Conservation (phyloP, 2,329 filamentous ascomycete genomes). For the Verticillium longisporum region DNA sequence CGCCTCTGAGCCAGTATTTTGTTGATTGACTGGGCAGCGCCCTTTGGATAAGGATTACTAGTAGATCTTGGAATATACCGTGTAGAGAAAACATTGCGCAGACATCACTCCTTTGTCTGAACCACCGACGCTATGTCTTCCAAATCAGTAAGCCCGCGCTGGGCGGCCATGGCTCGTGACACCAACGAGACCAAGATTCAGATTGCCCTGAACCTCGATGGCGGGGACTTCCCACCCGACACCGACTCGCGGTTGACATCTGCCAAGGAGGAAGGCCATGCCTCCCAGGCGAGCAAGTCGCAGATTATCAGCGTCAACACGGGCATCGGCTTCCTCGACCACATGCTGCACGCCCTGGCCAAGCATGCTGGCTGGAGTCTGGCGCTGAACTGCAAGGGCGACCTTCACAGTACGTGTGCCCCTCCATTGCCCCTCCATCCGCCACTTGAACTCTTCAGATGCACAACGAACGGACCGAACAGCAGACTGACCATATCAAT, state of each 20-base stretch:
- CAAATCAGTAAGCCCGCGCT: slow-evolving; percentile 40
- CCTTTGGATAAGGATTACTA: not conserved
- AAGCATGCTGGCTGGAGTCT: slow-evolving; percentile 96
- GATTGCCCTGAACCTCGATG: slow-evolving; percentile 87
- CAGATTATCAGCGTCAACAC: slow-evolving; percentile 86
- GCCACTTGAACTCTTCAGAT: not conserved
- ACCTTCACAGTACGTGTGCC: slow-evolving; percentile 70
- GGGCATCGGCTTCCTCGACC: slow-evolving; percentile 95
- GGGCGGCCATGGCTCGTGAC: slow-evolving; percentile 73
- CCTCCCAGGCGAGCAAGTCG: slow-evolving; percentile 73
- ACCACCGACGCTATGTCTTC: slow-evolving; percentile 5
- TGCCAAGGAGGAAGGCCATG: slow-evolving; percentile 56
- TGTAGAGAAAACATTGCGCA: not conserved
- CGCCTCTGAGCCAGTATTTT: not conserved
- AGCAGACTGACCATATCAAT: not conserved
- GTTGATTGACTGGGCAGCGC: not conserved
- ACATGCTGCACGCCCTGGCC: slow-evolving; percentile 95
- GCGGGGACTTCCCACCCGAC: slow-evolving; percentile 66
- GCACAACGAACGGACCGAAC: not conserved
- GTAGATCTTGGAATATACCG: not conserved
- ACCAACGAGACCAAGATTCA: slow-evolving; percentile 99
- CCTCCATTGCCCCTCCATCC: not conserved
- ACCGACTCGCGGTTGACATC: slow-evolving; percentile 50
- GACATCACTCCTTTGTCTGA: not conserved
- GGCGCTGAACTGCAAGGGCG: slow-evolving; percentile 73